Percentiles rank a stretch among this genome's conserved stretches.
Conservation (phyloP, 1,284 basidiomycete genomes). For the Boletus semigastroideus region DNA sequence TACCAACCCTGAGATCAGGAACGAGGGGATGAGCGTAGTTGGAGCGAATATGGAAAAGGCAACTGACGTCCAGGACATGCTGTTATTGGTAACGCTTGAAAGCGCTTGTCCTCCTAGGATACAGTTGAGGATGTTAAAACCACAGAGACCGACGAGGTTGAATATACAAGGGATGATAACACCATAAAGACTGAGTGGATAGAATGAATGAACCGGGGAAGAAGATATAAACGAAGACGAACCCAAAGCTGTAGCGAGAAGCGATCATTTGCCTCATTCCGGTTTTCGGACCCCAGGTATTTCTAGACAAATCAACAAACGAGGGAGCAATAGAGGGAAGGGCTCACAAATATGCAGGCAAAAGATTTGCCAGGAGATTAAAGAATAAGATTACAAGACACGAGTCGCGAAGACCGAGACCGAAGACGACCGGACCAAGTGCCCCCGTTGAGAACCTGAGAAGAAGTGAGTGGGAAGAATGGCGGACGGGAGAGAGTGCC, state of each 20-base stretch:
- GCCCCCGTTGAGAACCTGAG: constrained; percentile 70
- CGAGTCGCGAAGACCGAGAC: constrained; percentile 68
- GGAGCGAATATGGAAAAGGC: constrained; percentile 5
- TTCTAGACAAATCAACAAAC: constrained; percentile 39
- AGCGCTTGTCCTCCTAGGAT: constrained; percentile 82
- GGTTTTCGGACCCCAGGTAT: constrained; percentile 83
- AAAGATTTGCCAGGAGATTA: constrained; percentile 56
- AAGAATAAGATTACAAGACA: constrained; percentile 78
- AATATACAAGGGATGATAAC: constrained; percentile 64
- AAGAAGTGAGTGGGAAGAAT: neutral
- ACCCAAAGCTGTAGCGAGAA: constrained; percentile 80
- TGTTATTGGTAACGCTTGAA: constrained; percentile 63
- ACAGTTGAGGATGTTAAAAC: constrained; percentile 76
- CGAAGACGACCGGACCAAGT: constrained; percentile 66
- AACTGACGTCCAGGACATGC: constrained; percentile 65
- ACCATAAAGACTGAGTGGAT: constrained; percentile 56
- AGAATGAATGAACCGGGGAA: neutral
- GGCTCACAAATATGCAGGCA: constrained; percentile 62
- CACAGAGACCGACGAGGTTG: constrained; percentile 63
- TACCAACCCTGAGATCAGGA: constrained; percentile 65
- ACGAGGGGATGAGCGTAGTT: constrained; percentile 5
- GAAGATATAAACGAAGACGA: constrained; percentile 16
- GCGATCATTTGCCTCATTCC: constrained; percentile 89
- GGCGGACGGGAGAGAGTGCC: neutral
- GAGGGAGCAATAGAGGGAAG: neutral